Evolutionary conservation across 1,284 basidiomycete species (phyloP), one percentile per base, ranked within the genome.

Genomic region (Bondarzewia mesenterica): DNA sequence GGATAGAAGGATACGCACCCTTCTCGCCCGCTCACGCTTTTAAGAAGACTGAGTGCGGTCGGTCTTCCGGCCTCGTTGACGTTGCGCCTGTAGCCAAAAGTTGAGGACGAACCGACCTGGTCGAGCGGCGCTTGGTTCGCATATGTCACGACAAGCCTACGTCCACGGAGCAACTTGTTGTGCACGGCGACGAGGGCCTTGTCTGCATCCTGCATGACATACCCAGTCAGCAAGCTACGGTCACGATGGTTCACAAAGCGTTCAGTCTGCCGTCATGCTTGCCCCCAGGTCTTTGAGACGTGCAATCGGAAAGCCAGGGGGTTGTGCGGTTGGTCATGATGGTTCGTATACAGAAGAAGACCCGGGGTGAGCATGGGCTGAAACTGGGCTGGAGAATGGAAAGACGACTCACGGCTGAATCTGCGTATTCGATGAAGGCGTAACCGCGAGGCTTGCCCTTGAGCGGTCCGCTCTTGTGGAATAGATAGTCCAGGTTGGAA

Each of bases 371-470:
- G 76, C 67, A 60, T 62, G 46, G 37, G 49, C 51, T 27, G 18
- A 21, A 42, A 4, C 7, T 14, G 41, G 53, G 52, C 52, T 48
- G 41, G 51, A 25, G 23, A 50, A 52, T 37, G 22, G 47, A 38
- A 51, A 37, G 15, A 43, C 47, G 44, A 84, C 91, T 73, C 68
- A 96, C 93, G 68, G 84, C 80, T 66, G 82, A 75, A 44, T 77
- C 75, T 25, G 74, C 74, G 61, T 84, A 97, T 67, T 97, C 92
- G 27, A 99, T 71, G 58, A 98, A 99, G 0, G 93, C 94, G 64
- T 94, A 99, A 2, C 95, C 95, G 16, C 93, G 74, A 1, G 95
- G 93, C 63, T 92, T 95, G 12, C 95, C 95, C 64, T 86, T 92
- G 58, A 85, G 69, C 4, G 85, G 76, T 0, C 95, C 95, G 0